phyloP scores from a whole-genome alignment of 305 asterid genomes.

The Fraxinus angustifolia region DNA sequence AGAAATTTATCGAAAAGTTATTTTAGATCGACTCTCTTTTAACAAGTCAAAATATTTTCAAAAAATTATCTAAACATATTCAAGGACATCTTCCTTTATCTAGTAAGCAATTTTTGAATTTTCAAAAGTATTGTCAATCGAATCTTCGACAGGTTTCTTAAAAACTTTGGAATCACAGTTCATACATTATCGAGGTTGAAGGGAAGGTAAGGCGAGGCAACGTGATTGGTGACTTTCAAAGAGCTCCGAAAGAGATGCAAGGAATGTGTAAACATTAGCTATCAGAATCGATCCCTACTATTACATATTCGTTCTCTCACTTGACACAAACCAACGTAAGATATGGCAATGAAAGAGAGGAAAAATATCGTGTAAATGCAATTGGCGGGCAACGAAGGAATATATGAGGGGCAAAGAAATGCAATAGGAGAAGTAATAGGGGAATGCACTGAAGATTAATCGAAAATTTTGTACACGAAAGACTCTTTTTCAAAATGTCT shows the following conservation, averaged over 20 bases:
- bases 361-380: background rate
- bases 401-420: background rate
- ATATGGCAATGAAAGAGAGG: background rate
- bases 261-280: no score
- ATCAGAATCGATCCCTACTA: background rate
- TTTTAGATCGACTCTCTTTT: background rate
- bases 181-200: background rate
- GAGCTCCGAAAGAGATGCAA: no score
- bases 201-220: no score
- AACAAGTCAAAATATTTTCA: no score
- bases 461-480: background rate
- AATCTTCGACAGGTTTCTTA: background rate
- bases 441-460: background rate
- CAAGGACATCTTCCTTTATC: background rate
- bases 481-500: background rate
- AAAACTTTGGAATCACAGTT: background rate
- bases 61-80: background rate
- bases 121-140: background rate
- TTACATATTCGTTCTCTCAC: background rate
- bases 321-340: background rate
- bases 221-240: no score
- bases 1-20: no score
- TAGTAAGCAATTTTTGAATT: background rate
- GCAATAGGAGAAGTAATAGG: background rate
- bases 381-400: background rate